These are phyloP conservation scores for Aspergillus ruber DNA, from an alignment of 2,329 filamentous ascomycete genomes.

Conservation along the genomic window DNA sequence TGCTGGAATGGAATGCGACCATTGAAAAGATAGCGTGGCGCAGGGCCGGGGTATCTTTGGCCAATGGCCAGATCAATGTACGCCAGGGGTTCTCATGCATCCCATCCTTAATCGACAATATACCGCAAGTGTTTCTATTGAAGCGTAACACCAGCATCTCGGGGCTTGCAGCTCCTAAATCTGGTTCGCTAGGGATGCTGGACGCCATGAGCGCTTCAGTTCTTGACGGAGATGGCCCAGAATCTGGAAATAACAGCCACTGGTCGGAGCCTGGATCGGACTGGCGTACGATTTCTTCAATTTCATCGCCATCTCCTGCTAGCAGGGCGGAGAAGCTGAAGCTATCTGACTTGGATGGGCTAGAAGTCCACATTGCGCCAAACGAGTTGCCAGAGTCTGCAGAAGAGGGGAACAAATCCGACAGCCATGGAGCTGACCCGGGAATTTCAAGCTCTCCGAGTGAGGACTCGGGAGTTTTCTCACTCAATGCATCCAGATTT, in stretches of 20 bases:
- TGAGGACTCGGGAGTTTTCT: constrained; percentile 7
- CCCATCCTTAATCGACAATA: constrained; percentile 65
- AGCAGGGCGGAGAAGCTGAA: constrained; percentile 28
- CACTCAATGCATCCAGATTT: constrained; percentile 6
- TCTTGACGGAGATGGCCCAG: constrained; percentile 26
- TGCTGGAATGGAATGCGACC: constrained; percentile 62
- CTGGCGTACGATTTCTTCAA: constrained; percentile 51
- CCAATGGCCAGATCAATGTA: constrained; percentile 63
- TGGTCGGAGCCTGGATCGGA: constrained; percentile 23
- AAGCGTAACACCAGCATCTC: constrained; percentile 60
- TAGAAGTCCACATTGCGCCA: constrained; percentile 5
- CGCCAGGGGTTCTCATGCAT: constrained; percentile 65
- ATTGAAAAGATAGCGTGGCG: constrained; percentile 64
- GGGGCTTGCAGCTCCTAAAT: constrained; percentile 46
- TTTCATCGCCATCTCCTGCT: constrained; percentile 40
- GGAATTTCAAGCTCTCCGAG: constrained; percentile 6
- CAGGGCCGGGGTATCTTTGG: constrained; percentile 57
- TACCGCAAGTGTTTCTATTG: constrained; percentile 61
- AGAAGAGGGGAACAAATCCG: constrained; percentile 8
- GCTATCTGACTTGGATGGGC: constrained; percentile 6
- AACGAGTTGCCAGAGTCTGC: constrained; percentile 4
- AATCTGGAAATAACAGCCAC: constrained; percentile 34
- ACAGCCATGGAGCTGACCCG: constrained; percentile 13
- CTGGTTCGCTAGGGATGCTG: constrained; percentile 41
- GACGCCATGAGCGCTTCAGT: constrained; percentile 21